Evolutionary conservation across 2,329 filamentous ascomycete species (phyloP).

Genomic region (Fusarium continuum): DNA sequence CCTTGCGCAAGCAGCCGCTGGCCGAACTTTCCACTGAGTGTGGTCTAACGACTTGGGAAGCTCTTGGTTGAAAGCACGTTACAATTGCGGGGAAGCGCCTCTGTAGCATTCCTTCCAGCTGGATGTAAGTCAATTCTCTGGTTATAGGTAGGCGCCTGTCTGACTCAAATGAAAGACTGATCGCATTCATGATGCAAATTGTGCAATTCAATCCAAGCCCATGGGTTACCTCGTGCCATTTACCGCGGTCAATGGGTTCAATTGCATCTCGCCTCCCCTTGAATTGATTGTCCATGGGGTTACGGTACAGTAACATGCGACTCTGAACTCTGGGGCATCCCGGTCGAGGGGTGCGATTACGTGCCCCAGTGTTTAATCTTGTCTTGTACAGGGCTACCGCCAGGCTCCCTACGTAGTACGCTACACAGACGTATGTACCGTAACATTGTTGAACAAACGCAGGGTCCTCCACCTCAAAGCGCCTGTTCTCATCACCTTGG

Average conservation of each 20-base stretch:
- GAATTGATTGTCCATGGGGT: background rate
- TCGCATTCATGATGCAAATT: background rate
- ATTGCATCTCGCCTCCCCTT: slow-evolving; percentile 30
- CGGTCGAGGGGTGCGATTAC: slow-evolving; percentile 4
- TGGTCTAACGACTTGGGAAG: slow-evolving; percentile 18
- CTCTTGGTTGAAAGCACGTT: slow-evolving; percentile 14
- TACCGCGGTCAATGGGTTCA: slow-evolving; percentile 16
- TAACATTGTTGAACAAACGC: background rate
- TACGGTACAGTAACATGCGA: no score
- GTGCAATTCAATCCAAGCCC: slow-evolving; percentile 6
- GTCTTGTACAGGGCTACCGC: background rate
- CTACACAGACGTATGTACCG: no score
- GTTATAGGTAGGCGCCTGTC: background rate
- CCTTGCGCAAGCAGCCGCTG: slow-evolving; percentile 46
- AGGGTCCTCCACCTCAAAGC: background rate
- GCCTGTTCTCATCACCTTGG: background rate
- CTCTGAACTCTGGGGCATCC: background rate
- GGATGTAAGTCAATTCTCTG: no score
- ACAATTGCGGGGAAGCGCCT: slow-evolving; percentile 12
- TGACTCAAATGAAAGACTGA: background rate
- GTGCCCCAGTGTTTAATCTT: background rate
- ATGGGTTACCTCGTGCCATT: slow-evolving; percentile 15
- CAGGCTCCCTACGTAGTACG: no score
- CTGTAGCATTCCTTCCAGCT: slow-evolving; percentile 10
- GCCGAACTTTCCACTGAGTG: slow-evolving; percentile 38